Percentiles rank a stretch among this genome's conserved stretches.
Conservation (phyloP, 441 rosid genomes). For the Eruca vesicaria region DNA sequence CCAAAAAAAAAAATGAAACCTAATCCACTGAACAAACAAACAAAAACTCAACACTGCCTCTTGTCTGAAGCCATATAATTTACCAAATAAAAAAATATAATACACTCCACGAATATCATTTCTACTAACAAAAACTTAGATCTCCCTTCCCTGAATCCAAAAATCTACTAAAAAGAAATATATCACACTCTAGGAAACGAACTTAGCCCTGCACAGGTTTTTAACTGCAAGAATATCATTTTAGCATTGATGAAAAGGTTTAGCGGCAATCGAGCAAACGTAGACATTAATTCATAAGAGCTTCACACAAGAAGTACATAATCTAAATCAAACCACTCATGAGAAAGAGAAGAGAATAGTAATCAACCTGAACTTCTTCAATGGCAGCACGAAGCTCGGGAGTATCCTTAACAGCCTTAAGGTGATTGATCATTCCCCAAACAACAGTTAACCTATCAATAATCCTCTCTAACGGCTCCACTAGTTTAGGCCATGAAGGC, state of each 20-base stretch:
- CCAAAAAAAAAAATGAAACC: background rate
- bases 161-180: too few relatives aligned
- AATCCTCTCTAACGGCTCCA: constrained; percentile 79
- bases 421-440: constrained; percentile 77
- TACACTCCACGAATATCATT: background rate
- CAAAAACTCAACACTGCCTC: background rate
- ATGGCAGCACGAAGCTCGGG: constrained; percentile 76
- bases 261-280: background rate
- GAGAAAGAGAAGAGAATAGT: background rate
- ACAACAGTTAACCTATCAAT: constrained; percentile 53
- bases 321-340: constrained; percentile 3
- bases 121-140: too few relatives aligned
- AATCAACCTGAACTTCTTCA: constrained; percentile 77
- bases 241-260: background rate
- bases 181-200: too few relatives aligned
- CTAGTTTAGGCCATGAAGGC: constrained; percentile 79
- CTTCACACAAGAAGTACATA: background rate
- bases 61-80: background rate
- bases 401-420: constrained; percentile 73
- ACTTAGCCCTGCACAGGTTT: too few relatives aligned
- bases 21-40: constrained; percentile 9
- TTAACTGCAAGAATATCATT: background rate
- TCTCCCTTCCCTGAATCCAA: too few relatives aligned
- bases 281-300: background rate
- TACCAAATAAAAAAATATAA: too few relatives aligned